Evolutionary conservation across 31 red algal species (phyloP).

Genomic region (Endocladia muricata): DNA sequence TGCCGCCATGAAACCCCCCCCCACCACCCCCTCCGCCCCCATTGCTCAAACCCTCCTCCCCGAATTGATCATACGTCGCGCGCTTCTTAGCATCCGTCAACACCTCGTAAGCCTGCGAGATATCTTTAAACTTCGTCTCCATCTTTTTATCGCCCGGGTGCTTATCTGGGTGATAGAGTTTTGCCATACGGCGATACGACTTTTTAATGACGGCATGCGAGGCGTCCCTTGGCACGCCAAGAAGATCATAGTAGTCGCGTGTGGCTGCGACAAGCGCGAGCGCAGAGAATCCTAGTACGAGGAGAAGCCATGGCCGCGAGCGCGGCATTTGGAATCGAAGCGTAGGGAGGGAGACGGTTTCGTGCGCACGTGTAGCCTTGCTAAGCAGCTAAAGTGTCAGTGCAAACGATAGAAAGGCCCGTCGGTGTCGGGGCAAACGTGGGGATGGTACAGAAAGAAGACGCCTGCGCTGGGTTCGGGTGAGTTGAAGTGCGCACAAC

Average conservation of each 20-base stretch:
- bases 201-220: slow-evolving; percentile 72
- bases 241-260: slow-evolving; percentile 80
- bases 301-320: no score
- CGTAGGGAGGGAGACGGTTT: no score
- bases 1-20: slow-evolving; percentile 26
- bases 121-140: slow-evolving; percentile 85
- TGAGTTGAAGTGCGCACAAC: no score
- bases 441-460: no score
- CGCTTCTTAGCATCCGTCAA: slow-evolving; percentile 75
- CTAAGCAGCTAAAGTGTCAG: no score
- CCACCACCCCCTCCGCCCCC: slow-evolving; percentile 61
- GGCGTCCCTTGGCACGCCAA: slow-evolving; percentile 79
- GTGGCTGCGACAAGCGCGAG: no score
- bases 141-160: slow-evolving; percentile 76
- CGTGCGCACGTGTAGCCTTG: no score
- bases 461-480: no score
- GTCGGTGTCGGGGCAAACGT: no score
- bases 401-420: no score
- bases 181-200: slow-evolving; percentile 77
- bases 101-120: slow-evolving; percentile 90
- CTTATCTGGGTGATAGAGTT: slow-evolving; percentile 90
- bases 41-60: slow-evolving; percentile 86
- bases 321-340: no score
- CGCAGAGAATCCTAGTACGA: no score
- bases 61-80: slow-evolving; percentile 81